Conservation (phyloP, 495 filamentous ascomycete genomes). For the Penicillium herquei region DNA sequence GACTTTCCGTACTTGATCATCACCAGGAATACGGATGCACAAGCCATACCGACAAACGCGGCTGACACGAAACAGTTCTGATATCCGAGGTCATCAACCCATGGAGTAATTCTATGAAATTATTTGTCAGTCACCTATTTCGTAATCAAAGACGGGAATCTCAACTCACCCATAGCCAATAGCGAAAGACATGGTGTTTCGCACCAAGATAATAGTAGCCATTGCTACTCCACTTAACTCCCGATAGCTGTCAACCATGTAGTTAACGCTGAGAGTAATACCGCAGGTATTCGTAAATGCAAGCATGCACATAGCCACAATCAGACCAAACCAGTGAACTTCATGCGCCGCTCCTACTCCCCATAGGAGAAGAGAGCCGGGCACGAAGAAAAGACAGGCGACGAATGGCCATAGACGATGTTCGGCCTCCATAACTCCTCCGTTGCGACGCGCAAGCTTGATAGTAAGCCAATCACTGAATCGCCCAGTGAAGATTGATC, state of each 20-base stretch:
- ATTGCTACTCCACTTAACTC: conserved; percentile 63
- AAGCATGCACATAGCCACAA: conserved; percentile 61
- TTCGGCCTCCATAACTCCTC: conserved; percentile 62
- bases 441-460: conserved; percentile 57
- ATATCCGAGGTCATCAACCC: conserved; percentile 57
- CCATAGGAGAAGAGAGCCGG: conserved; percentile 60
- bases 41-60: conserved; percentile 57
- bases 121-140: neutral
- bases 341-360: conserved; percentile 64
- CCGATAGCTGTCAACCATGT: conserved; percentile 63
- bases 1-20: conserved; percentile 56
- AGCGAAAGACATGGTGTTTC: conserved; percentile 66
- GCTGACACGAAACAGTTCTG: conserved; percentile 65
- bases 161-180: conserved; percentile 51
- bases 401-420: conserved; percentile 62
- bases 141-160: neutral
- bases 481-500: conserved; percentile 49
- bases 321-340: conserved; percentile 61
- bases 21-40: conserved; percentile 50
- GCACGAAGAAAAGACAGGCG: conserved; percentile 53
- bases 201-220: conserved; percentile 61
- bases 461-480: conserved; percentile 61
- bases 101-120: conserved; percentile 56
- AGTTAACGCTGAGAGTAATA: conserved; percentile 58
- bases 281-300: conserved; percentile 58